Evolutionary conservation across 2,329 filamentous ascomycete genomes (phyloP).

Genomic region (Pleoardoris graminearum): DNA sequence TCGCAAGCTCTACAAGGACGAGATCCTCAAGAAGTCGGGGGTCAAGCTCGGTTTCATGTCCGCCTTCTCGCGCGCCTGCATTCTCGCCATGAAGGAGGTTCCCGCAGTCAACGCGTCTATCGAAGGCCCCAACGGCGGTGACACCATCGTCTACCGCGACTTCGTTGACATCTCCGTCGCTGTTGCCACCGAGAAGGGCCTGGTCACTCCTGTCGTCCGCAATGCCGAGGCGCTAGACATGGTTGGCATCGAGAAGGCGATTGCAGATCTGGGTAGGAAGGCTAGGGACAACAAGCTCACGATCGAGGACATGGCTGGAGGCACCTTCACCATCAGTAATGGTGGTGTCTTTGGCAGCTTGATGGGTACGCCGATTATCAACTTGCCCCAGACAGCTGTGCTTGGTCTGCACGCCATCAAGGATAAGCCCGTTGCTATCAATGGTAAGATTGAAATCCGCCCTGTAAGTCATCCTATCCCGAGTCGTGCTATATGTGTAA

Average conservation of each 20-base stretch:
- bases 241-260: constrained; percentile 84
- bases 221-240: constrained; percentile 90
- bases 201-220: constrained; percentile 94
- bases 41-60: constrained; percentile 99
- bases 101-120: constrained; percentile 96
- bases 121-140: constrained; percentile 89
- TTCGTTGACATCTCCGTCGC: constrained; percentile 98
- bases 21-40: constrained; percentile 91
- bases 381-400: constrained; percentile 88
- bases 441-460: constrained; percentile 92
- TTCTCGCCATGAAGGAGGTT: constrained; percentile 93
- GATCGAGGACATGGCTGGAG: constrained; percentile 98
- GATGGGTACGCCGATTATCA: constrained; percentile 98
- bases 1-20: constrained; percentile 96
- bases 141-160: constrained; percentile 97
- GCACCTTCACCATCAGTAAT: constrained; percentile 97
- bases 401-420: constrained; percentile 96
- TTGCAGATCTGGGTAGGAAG: constrained; percentile 96
- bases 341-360: constrained; percentile 95
- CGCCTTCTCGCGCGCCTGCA: constrained; percentile 86
- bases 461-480: constrained; percentile 57
- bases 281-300: constrained; percentile 95
- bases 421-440: constrained; percentile 83
- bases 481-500: background rate
- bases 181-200: constrained; percentile 94